Conservation (phyloP, 108 stramenopile species). For the Fistulifera solaris region DNA sequence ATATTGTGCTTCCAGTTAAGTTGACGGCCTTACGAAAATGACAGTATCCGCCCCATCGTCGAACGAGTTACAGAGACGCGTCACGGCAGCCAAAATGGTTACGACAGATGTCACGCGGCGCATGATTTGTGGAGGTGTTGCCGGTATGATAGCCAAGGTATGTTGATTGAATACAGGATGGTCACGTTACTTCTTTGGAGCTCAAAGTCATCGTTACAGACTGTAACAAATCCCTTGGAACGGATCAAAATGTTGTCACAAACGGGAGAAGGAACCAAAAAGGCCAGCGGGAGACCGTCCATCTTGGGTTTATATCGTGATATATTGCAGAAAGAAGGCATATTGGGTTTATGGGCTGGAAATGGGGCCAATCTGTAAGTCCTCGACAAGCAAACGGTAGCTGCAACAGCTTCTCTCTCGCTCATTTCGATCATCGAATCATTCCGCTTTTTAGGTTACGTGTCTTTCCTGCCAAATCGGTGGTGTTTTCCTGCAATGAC, state of each 20-base stretch:
- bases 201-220: slow-evolving; percentile 13
- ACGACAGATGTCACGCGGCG: slow-evolving; percentile 65
- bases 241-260: slow-evolving; percentile 85
- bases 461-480: slow-evolving; percentile 79
- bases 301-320: slow-evolving; percentile 43
- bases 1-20: not conserved
- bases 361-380: slow-evolving; percentile 71
- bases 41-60: no score
- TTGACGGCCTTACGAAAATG: no score
- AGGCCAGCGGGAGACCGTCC: slow-evolving; percentile 5
- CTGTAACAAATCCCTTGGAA: slow-evolving; percentile 83
- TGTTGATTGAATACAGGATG: not conserved
- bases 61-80: no score
- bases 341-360: slow-evolving; percentile 83
- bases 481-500: slow-evolving; percentile 79
- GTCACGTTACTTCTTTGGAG: not conserved
- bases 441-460: slow-evolving; percentile 23
- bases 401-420: no score
- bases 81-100: slow-evolving; percentile 2
- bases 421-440: no score
- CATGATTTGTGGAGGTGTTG: slow-evolving; percentile 80
- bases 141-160: slow-evolving; percentile 87
- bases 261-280: slow-evolving; percentile 52
- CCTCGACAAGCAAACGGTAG: no score
- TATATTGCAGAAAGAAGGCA: slow-evolving; percentile 71